Base-by-base conservation (phyloP, 2,329 filamentous ascomycete species). In the Metarhizium rileyi region DNA sequence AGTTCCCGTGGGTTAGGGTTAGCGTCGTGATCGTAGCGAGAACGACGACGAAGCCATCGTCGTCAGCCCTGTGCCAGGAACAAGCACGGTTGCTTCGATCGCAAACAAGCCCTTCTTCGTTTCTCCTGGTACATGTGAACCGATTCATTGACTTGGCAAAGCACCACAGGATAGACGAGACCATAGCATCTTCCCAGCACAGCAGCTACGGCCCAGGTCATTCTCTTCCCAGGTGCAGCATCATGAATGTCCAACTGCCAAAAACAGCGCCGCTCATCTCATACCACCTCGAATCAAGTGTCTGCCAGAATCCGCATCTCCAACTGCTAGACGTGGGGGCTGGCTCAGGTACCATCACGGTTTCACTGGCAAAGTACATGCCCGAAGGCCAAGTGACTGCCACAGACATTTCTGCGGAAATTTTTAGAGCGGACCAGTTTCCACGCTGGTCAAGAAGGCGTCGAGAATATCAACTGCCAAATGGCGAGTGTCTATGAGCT, bases 321-420 rank as follows among this genome's bases (percentile, higher is more conserved):
- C 60, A 57, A 27, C 60, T 77, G 22, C 65, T 77, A 35, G 74
- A 76, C 46, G 66, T 75, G 9, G 74, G 74, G 40, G 72, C 72
- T 49, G 74, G 74, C 0, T 71, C 74, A 1, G 74, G 73, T 2
- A 74, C 70, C 27, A 76, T 77, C 56, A 71, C 73, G 4, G 61
- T 63, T 0, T 70, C 67, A 7, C 59, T 77, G 38, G 67, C 66
- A 41, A 61, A 63, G 30, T 63, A 67, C 50, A 69, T 69, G 2
- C 62, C 64, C 3, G 43, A 67, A 5, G 72, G 72, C n/a, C 53
- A 58, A 6, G 60, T 72, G 2, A 61, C 52, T 1, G 63, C 62
- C 1, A 63, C 61, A 3, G 63, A 65, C 44, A 52, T 65, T 25
- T 63, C 62, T 2, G 57, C 61, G 7, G 60, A 63, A 45, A 64